Evolutionary conservation across 768 basidiomycete species (phyloP).

Genomic region (Calvatia gigantea): DNA sequence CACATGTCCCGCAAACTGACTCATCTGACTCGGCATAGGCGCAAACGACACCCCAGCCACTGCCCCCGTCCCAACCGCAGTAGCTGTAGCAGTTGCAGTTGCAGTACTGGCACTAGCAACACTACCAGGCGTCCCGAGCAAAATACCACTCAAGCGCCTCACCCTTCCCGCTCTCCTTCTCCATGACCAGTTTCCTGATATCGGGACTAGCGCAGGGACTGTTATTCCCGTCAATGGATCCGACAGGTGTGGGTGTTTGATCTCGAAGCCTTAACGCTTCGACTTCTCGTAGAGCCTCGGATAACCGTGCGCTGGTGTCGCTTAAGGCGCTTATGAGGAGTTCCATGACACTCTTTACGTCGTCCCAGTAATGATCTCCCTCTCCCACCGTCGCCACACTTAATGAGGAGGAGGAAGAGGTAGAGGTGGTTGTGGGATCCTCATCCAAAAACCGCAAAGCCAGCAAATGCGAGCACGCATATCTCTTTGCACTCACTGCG

Average conservation of each 20-base stretch:
- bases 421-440: constrained; percentile 1
- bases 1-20: constrained; percentile 71
- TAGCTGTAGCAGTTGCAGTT: no score
- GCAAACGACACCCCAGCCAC: constrained; percentile 50
- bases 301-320: constrained; percentile 60
- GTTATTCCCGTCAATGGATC: constrained; percentile 5
- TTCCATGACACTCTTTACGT: constrained; percentile 71
- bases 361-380: constrained; percentile 82
- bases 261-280: constrained; percentile 53
- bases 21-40: constrained; percentile 65
- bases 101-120: no score
- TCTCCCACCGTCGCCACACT: constrained; percentile 26
- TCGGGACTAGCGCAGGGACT: neutral
- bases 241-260: constrained; percentile 39
- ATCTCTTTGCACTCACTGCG: constrained; percentile 71
- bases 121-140: no score
- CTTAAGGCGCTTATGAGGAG: constrained; percentile 64
- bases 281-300: constrained; percentile 58
- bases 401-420: neutral
- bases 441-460: constrained; percentile 61
- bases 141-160: constrained; percentile 8
- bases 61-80: constrained; percentile 12
- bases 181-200: constrained; percentile 8
- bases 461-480: constrained; percentile 75
- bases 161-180: constrained; percentile 7